These are phyloP conservation scores for Suillus placidus DNA, from an alignment of 768 basidiomycete species.

Conservation along the genomic window DNA sequence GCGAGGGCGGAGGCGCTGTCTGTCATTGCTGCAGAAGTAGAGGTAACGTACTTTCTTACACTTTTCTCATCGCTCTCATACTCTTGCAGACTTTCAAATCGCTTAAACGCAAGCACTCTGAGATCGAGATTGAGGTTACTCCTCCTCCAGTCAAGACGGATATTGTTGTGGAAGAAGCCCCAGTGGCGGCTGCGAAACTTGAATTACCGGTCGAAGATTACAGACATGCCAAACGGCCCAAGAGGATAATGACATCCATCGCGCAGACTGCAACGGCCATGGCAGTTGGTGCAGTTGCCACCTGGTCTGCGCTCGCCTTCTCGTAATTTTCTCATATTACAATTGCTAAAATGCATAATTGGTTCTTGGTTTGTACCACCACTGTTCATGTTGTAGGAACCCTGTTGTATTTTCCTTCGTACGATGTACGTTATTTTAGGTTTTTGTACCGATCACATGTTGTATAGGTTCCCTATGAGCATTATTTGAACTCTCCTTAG, in stretches of 20 bases:
- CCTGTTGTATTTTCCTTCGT: slow-evolving; percentile 3
- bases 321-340: slow-evolving; percentile 34
- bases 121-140: slow-evolving; percentile 38
- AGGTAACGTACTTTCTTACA: slow-evolving; percentile 16
- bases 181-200: neutral
- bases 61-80: slow-evolving; percentile 29
- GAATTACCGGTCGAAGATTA: slow-evolving; percentile 10
- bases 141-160: slow-evolving; percentile 10
- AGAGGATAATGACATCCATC: slow-evolving; percentile 41
- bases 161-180: neutral
- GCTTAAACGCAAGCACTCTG: slow-evolving; percentile 66
- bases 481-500: neutral
- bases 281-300: slow-evolving; percentile 66
- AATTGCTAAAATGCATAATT: slow-evolving; percentile 6
- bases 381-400: neutral
- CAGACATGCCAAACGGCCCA: slow-evolving; percentile 47
- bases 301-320: slow-evolving; percentile 77
- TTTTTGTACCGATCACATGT: slow-evolving; percentile 3
- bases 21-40: slow-evolving; percentile 35
- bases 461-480: neutral
- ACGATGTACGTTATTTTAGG: slow-evolving; percentile 6
- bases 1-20: slow-evolving; percentile 43
- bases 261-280: slow-evolving; percentile 64
- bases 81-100: slow-evolving; percentile 34
- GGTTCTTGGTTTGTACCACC: slow-evolving; percentile 7